Percentiles rank a stretch among this genome's conserved stretches.
Conservation (phyloP, 352 stramenopile genomes). For the Globisporangium barbulae region DNA sequence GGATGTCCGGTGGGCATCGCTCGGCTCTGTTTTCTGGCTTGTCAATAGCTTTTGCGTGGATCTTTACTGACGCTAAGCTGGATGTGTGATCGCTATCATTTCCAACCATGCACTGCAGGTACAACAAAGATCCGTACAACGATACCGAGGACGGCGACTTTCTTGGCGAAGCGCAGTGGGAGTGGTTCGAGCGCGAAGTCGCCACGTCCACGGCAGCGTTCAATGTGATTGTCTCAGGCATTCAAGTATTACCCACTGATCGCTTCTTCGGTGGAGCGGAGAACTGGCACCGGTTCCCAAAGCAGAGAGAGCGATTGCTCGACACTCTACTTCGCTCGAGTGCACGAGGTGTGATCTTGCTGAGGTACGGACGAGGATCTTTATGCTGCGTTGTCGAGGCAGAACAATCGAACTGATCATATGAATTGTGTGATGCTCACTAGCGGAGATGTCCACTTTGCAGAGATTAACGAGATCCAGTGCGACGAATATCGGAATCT, state of each 20-base stretch:
- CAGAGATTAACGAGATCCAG: conserved; percentile 89
- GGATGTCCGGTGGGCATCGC: conserved; percentile 49
- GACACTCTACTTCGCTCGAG: conserved; percentile 78
- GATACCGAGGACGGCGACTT: conserved; percentile 52
- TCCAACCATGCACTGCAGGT: conserved; percentile 26
- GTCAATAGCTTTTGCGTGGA: not conserved
- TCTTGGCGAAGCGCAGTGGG: conserved; percentile 74
- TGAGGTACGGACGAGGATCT: conserved; percentile 44
- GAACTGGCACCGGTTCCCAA: conserved; percentile 87
- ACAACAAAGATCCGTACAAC: conserved; percentile 74
- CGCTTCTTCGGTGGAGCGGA: conserved; percentile 72
- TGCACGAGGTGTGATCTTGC: conserved; percentile 80
- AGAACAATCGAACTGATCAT: not conserved
- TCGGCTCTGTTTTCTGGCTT: not conserved
- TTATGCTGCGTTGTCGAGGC: not conserved
- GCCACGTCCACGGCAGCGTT: conserved; percentile 76
- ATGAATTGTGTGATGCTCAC: not conserved
- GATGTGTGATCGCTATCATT: not conserved
- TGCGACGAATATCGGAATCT: conserved; percentile 62
- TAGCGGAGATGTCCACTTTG: conserved; percentile 91
- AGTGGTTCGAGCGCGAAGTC: conserved; percentile 82
- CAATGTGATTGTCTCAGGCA: conserved; percentile 91
- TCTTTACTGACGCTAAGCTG: not conserved
- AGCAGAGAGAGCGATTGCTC: conserved; percentile 72
- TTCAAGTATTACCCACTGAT: conserved; percentile 86